Conservation (phyloP, 106 monocot species). For the Acorus gramineus region DNA sequence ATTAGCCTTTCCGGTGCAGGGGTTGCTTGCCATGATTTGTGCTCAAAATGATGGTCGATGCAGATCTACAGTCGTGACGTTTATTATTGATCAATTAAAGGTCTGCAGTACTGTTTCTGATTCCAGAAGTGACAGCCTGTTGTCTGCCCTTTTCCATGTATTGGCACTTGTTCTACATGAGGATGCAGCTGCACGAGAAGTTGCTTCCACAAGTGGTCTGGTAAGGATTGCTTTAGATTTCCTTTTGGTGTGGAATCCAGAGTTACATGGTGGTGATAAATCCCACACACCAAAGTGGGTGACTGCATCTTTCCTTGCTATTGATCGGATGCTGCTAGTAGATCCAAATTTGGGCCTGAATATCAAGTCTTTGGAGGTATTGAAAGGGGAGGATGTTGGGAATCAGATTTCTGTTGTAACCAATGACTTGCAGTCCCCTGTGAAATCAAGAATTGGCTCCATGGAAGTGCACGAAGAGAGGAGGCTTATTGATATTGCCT, state of each 20-base stretch:
- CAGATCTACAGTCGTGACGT: conserved; percentile 51
- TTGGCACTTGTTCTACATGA: conserved; percentile 90
- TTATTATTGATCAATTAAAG: conserved; percentile 65
- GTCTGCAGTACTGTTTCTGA: conserved; percentile 24
- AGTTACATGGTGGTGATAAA: conserved; percentile 29
- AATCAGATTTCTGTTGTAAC: conserved; percentile 41
- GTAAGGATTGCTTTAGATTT: conserved; percentile 61
- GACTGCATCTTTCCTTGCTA: conserved; percentile 84
- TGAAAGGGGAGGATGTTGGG: conserved; percentile 36
- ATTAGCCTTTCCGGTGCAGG: conserved; percentile 75
- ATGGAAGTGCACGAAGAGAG: conserved; percentile 63
- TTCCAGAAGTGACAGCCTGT: conserved; percentile 18
- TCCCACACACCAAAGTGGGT: conserved; percentile 83
- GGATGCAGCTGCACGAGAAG: conserved; percentile 63
- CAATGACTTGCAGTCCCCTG: conserved; percentile 23
- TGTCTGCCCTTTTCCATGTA: conserved; percentile 84
- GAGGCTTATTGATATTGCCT: conserved; percentile 70
- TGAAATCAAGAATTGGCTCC: conserved; percentile 13
- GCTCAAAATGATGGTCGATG: conserved; percentile 72
- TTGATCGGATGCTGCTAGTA: conserved; percentile 79
- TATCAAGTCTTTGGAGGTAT: conserved; percentile 36
- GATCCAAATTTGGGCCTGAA: conserved; percentile 57
- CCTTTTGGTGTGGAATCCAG: conserved; percentile 61
- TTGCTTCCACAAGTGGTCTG: conserved; percentile 60
- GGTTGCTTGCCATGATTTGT: conserved; percentile 79